Base-by-base conservation (phyloP, 2,329 filamentous ascomycete genomes). In the Aureobasidium uvarum region DNA sequence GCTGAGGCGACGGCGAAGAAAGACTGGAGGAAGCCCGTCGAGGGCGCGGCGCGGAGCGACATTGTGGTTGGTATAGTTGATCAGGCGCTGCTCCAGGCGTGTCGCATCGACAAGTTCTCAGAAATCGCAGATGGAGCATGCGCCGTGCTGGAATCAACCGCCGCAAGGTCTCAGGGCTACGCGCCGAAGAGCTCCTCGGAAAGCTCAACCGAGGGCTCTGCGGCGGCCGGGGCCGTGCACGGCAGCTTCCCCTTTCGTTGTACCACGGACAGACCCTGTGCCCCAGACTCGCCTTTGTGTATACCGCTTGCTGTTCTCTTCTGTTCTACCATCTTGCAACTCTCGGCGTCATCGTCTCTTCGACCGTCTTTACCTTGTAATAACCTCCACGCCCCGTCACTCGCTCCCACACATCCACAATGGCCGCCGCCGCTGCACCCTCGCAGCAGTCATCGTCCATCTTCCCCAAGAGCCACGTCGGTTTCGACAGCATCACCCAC, bases 401-500 rank as follows among this genome's bases (percentile, higher is more conserved):
- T 66, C 58, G 56, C 41, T 64, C 59, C 36, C n/a, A 4, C 31
- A 16, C 33, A 39, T 41, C 33, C 51, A 58, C 74, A 75, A 89
- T 90, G 86, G 86, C 89, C 74, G 77, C 87, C 76, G 82, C 86
- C 75, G 87, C 87, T 75, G 86, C 89, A 67, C 5, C 43, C 20
- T 43, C 46, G 46, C 77, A 80, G 71, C 77, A 80, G 74, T 74
- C 75, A 64, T 73, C 73, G 64, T 82, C 82, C 71, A 85, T 89
- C 78, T 95, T 91, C 81, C 95, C 95, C 76, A 89, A 95, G 80
- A 96, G 89, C 89, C 95, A 98, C 85, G 95, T 99, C 80, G 95
- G 95, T 87, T 99, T 99, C 84, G 95, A 99, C 85, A 97, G 92
- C 84, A 99, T 99, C 85, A 99, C 95, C 74, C 92, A 89, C 72